A percentile compares a stretch with the other conserved stretches of the same genome.
Evolutionary conservation across 495 filamentous ascomycete species (phyloP).

Genomic region (Annulohypoxylon maeteangense): DNA sequence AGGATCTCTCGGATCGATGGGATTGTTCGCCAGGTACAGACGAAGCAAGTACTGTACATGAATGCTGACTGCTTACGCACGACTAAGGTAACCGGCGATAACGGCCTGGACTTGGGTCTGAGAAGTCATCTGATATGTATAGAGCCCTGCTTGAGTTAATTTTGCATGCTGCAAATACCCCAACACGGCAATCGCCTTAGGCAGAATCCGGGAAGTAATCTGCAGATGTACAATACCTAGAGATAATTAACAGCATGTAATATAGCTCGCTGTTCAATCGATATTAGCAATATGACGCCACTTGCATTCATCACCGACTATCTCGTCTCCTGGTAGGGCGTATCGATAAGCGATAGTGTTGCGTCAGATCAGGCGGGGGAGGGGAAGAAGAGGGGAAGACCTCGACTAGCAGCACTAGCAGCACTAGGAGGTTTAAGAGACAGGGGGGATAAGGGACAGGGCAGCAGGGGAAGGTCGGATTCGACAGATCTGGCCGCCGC

Average conservation of each 20-base stretch:
- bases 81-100: constrained; percentile 34
- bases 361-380: constrained; percentile 45
- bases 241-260: constrained; percentile 37
- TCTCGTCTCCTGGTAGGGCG: constrained; percentile 42
- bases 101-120: constrained; percentile 23
- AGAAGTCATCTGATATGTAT: constrained; percentile 38
- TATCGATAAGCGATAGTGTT: constrained; percentile 43
- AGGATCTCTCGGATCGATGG: constrained; percentile 25
- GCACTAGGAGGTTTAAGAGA: constrained; percentile 4
- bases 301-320: constrained; percentile 29
- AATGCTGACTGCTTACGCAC: constrained; percentile 34
- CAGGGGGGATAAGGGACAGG: constrained; percentile 23
- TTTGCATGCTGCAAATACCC: constrained; percentile 33
- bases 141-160: constrained; percentile 40
- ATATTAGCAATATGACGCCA: constrained; percentile 40
- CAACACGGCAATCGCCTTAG: constrained; percentile 27
- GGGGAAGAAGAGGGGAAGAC: constrained; percentile 24
- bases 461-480: constrained; percentile 1
- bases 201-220: constrained; percentile 39
- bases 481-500: constrained; percentile 12
- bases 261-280: constrained; percentile 32
- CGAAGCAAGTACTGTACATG: constrained; percentile 13
- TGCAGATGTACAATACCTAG: constrained; percentile 10
- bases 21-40: constrained; percentile 15
- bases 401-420: not conserved